Percentiles rank a stretch among this genome's conserved stretches.
Conservation (phyloP, 306 rosid species). For the Myrica gale region DNA sequence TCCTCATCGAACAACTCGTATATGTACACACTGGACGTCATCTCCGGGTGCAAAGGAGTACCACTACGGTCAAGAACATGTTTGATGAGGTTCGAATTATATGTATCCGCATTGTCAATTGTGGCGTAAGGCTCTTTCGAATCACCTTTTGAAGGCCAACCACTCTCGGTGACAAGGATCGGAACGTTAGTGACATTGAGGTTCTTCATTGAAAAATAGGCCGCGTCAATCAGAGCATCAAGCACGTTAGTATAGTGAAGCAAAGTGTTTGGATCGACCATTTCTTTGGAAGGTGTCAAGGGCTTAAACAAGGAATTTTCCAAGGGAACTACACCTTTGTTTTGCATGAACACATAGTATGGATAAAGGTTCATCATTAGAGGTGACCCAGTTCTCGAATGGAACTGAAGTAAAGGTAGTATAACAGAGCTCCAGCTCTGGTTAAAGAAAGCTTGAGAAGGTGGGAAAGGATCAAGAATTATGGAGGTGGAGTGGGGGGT, state of each 20-base stretch:
- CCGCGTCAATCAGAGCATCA: slow-evolving; percentile 87
- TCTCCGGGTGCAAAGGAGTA: slow-evolving; percentile 80
- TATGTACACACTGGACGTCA: slow-evolving; percentile 64
- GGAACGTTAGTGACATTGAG: slow-evolving; percentile 65
- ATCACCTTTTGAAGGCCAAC: slow-evolving; percentile 88
- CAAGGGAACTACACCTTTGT: slow-evolving; percentile 69
- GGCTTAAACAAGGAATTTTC: slow-evolving; percentile 73
- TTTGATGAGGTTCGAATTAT: slow-evolving; percentile 77
- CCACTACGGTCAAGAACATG: slow-evolving; percentile 73
- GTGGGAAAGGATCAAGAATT: slow-evolving; percentile 74
- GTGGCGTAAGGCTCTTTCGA: slow-evolving; percentile 78
- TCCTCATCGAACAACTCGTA: slow-evolving; percentile 83
- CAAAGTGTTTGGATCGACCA: slow-evolving; percentile 90
- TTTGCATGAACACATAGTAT: slow-evolving; percentile 83
- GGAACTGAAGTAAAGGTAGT: slow-evolving; percentile 60
- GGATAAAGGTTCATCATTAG: slow-evolving; percentile 84
- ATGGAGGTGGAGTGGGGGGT: slow-evolving; percentile 75
- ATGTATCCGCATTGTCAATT: slow-evolving; percentile 63
- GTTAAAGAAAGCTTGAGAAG: slow-evolving; percentile 86
- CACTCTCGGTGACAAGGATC: slow-evolving; percentile 73
- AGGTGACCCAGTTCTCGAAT: slow-evolving; percentile 62
- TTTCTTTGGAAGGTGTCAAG: slow-evolving; percentile 66
- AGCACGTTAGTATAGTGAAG: slow-evolving; percentile 77
- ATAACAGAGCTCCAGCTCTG: slow-evolving; percentile 44
- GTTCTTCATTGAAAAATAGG: slow-evolving; percentile 81